Conservation (phyloP, 768 basidiomycete species). For the Mycena sanguinolenta region DNA sequence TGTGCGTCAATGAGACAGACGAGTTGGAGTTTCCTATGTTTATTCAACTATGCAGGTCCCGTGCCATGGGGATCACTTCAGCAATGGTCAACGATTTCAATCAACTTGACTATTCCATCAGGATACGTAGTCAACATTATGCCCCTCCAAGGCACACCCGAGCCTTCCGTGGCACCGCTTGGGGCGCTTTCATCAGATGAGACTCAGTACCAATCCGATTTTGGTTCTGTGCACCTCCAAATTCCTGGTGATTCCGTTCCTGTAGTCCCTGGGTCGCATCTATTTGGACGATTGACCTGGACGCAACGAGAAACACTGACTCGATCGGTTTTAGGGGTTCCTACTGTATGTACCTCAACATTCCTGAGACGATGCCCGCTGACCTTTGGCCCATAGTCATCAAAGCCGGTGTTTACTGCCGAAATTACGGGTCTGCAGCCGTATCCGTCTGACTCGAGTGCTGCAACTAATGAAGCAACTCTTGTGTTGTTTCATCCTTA, state of each 20-base stretch:
- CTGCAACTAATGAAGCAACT: neutral
- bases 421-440: neutral
- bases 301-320: neutral
- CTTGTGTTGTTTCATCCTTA: neutral
- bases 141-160: neutral
- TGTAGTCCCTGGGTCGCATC: neutral
- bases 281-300: constrained; percentile 6
- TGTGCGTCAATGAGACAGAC: neutral
- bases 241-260: neutral
- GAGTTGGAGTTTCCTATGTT: neutral
- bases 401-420: neutral
- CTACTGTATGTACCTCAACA: neutral
- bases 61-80: neutral
- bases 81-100: neutral
- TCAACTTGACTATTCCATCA: neutral
- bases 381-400: neutral
- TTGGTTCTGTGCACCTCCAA: neutral
- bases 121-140: neutral
- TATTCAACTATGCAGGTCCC: neutral
- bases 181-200: too few relatives aligned
- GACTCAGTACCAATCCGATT: too few relatives aligned
- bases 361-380: neutral
- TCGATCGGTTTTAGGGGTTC: neutral
- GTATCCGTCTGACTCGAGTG: neutral
- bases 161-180: neutral